Percentiles rank a stretch among this genome's conserved stretches.
These are phyloP conservation scores for Trichoderma koningii DNA, from an alignment of 2,329 filamentous ascomycete species.

Conservation along the genomic window DNA sequence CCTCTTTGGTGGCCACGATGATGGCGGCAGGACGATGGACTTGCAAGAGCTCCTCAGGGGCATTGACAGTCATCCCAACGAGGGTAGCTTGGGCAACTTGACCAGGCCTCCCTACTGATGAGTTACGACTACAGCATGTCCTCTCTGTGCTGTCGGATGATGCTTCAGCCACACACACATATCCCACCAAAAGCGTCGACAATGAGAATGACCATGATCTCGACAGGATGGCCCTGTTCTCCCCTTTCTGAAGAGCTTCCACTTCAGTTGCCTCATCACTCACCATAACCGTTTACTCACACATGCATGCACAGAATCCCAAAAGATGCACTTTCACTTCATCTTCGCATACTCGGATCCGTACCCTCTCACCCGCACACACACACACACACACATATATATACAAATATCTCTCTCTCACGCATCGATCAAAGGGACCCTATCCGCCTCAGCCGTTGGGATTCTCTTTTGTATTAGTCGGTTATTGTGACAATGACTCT, in stretches of 20 bases:
- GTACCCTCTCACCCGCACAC: background rate
- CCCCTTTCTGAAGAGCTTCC: background rate
- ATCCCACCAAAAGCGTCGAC: background rate
- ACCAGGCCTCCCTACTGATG: slow-evolving; percentile 53
- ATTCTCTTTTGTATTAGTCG: slow-evolving; percentile 7
- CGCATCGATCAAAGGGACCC: background rate
- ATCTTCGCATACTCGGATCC: no score
- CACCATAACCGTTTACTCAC: background rate
- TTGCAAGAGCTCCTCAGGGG: slow-evolving; percentile 53
- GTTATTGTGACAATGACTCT: background rate
- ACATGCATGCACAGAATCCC: background rate
- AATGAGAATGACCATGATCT: background rate
- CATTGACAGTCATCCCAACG: slow-evolving; percentile 52
- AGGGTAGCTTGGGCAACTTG: slow-evolving; percentile 49
- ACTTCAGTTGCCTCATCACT: background rate
- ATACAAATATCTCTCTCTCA: background rate
- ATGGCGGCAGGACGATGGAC: slow-evolving; percentile 45
- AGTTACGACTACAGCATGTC: background rate
- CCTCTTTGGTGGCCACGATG: slow-evolving; percentile 39
- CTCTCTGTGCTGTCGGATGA: background rate
- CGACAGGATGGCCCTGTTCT: no score
- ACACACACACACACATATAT: background rate
- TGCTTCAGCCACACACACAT: background rate
- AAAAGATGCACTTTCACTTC: background rate
- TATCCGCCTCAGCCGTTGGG: background rate